Base-by-base conservation (phyloP, 2,329 filamentous ascomycete genomes). In the Colletotrichum cuscutae region DNA sequence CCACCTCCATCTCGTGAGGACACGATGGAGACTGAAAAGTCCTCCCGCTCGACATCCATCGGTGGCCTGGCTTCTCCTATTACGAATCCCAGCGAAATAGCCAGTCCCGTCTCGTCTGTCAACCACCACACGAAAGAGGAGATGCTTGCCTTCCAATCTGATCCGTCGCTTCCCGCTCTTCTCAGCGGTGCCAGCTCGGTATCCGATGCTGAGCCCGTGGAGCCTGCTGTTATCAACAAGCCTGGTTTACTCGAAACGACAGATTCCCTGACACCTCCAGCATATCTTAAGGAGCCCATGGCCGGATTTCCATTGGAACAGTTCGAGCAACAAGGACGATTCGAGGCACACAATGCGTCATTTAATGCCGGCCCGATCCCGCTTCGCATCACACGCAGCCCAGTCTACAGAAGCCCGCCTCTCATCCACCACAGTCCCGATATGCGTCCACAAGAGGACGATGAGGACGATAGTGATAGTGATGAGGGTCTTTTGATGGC, bases 151-250 rank as follows among this genome's bases (percentile, higher is more conserved):
- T 91, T 91, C 78, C 89, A 89, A 68, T 92, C 90, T 3, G 90
- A 92, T 65, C 90, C 90, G 0, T 92, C 90, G 5, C 81, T 92
- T 3, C 90, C 90, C 12, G 90, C 90, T 7, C 82, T 92, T 8
- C 83, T 92, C 12, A 92, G 90, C 69, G 89, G 90, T 12, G 89
- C 90, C 9, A 91, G 90, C 77, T 92, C 90, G 2, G 86, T 92
- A 11, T 92, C 89, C 15, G 90, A 92, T 74, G 89, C 87, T 1
- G 90, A 92, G 61, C 89, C 91, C 52, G 82, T 91, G 3, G 84
- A 81, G 26, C 88, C 88, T 11, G 86, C 85, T 5, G 81, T 84
- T 6, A 81, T 88, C 7, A 82, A 73, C 4, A 82, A 83, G 22
- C 80, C 84, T 2, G 82, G 86, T 12, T 79, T 88, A 1, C 82